A percentile compares a stretch with the other conserved stretches of the same genome.
Evolutionary conservation across 768 basidiomycete genomes (phyloP).

Genomic region (Phylloporus sp.): DNA sequence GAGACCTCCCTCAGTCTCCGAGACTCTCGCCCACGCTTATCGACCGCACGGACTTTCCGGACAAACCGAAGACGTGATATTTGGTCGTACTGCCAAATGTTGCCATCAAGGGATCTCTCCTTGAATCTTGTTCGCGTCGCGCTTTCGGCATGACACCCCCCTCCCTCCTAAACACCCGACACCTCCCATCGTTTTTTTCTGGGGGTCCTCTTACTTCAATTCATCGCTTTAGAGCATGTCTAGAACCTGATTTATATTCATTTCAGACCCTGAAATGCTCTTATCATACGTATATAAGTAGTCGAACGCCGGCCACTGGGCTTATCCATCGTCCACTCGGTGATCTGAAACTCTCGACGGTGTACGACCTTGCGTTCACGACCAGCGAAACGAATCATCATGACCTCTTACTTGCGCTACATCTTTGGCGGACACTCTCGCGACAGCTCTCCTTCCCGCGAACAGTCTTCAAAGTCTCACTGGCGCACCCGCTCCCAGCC

Average conservation of each 20-base stretch:
- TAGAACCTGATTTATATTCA: conserved; percentile 17
- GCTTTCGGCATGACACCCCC: conserved; percentile 21
- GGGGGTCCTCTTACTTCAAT: conserved; percentile 34
- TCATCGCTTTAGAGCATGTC: conserved; percentile 16
- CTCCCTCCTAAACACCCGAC: conserved; percentile 19
- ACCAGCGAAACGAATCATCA: conserved; percentile 20
- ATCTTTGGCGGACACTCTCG: conserved; percentile 37
- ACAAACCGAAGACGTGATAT: conserved; percentile 32
- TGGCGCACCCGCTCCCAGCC: conserved; percentile 39
- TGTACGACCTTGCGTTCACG: conserved; percentile 20
- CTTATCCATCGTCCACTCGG: conserved; percentile 11
- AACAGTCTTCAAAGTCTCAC: conserved; percentile 37
- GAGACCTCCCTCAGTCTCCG: conserved; percentile 7
- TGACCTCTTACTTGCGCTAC: conserved; percentile 50
- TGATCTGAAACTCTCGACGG: conserved; percentile 8
- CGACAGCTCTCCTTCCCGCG: conserved; percentile 23
- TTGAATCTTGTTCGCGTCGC: conserved; percentile 13
- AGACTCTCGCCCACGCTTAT: conserved; percentile 13
- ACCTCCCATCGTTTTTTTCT: conserved; percentile 21
- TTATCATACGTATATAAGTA: conserved; percentile 26
- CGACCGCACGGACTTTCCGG: conserved; percentile 21
- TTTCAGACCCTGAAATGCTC: conserved; percentile 22
- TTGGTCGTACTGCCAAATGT: conserved; percentile 6
- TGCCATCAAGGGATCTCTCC: conserved; percentile 9
- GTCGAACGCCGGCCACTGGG: neutral